Evolutionary conservation across 2,329 filamentous ascomycete genomes (phyloP), one percentile per base, ranked within the genome.

Genomic region (Trichophyton mentagrophytes): DNA sequence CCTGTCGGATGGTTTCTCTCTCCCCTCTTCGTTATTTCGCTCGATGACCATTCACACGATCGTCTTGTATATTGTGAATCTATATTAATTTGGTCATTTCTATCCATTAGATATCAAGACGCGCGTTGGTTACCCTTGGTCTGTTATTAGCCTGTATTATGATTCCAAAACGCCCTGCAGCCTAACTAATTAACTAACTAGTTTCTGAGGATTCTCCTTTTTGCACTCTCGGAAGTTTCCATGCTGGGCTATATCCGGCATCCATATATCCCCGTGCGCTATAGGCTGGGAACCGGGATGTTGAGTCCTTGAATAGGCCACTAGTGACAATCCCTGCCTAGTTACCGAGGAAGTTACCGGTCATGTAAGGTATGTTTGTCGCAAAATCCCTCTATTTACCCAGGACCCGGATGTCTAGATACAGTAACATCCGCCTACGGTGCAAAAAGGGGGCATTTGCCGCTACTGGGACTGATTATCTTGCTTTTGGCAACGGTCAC

Each of bases 401-500:
- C 22, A 22, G 22, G 22, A 22, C 5, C 25, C 4, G 36, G 6
- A 40, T 40, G 36, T 11, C 36, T 7, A 7, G 6, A 40, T 40
- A 40, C 36, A 40, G 36, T 40, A 40, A 40, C 36, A 22, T 22
- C 22, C 3, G 22, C 22, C 22, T 2, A 2, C 22, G 22, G 22
- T 2, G 22, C 3, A 22, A 22, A 22, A 22, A 22, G 22, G 22
- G 22, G 22, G 22, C 44, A 17, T 47, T 47, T 47, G 44, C 44
- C 8, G 17, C 38, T 47, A 22, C 38, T 47, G 22, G 36, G 17
- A 7, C 5, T 33, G 33, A 20, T 20, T 47, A 47, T 22, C 44
- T 47, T 22, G 66, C 66, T 4, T 75, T 76, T 49, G 75, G 76
- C 0, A 77, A 71, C 55, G 75, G 76, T 2, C 69, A 74, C 1